These are phyloP conservation scores for Populus tremula DNA, from an alignment of 345 rosid species.

Conservation along the genomic window DNA sequence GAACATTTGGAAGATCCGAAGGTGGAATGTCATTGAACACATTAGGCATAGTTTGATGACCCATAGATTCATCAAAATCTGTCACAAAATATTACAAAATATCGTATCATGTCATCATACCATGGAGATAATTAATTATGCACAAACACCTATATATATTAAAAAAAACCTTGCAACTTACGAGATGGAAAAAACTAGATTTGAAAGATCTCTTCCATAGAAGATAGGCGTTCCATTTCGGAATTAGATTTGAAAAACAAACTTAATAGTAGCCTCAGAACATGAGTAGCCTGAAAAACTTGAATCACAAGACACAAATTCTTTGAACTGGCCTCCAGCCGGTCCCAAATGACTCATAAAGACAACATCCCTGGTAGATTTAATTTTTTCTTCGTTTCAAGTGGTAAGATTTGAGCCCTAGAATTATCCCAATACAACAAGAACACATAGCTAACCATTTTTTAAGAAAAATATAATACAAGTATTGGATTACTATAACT, in stretches of 20 bases:
- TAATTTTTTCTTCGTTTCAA: too few species aligned
- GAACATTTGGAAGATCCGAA: slow-evolving; percentile 32
- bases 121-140: not conserved
- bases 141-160: too few species aligned
- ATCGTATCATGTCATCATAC: not conserved
- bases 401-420: too few species aligned
- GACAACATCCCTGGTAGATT: too few species aligned
- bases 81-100: slow-evolving; percentile 2
- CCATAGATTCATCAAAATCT: slow-evolving; percentile 45
- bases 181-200: too few species aligned
- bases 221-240: not conserved
- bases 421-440: too few species aligned
- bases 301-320: not conserved
- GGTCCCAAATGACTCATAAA: too few species aligned
- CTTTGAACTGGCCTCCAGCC: not conserved
- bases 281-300: not conserved
- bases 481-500: too few species aligned
- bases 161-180: too few species aligned
- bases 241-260: not conserved
- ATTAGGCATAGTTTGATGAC: slow-evolving; percentile 29
- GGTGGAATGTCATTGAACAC: slow-evolving; percentile 30
- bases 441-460: too few species aligned
- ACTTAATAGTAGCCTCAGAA: not conserved
- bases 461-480: too few species aligned
- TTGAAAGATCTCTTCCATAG: too few species aligned